Percentiles rank a stretch among this genome's conserved stretches.
Conservation (phyloP, 345 rosid species). For the Reutealis trisperma region DNA sequence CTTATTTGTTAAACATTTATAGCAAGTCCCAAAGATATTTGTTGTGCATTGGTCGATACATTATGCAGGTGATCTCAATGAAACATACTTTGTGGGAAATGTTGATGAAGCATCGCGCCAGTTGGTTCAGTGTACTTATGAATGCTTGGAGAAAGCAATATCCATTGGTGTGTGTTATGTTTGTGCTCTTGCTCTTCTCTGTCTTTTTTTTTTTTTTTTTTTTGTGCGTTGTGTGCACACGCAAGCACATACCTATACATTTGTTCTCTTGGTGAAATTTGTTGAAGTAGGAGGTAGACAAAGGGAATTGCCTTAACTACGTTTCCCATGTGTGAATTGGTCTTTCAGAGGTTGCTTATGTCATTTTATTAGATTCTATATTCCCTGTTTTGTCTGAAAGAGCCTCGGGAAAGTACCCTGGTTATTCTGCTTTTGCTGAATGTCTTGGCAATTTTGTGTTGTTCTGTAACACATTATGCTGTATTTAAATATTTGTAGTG, state of each 20-base stretch:
- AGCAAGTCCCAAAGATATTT: neutral
- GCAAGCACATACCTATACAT: neutral
- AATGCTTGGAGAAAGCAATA: conserved; percentile 94
- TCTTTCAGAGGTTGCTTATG: neutral
- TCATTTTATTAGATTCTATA: neutral
- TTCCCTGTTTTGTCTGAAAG: neutral
- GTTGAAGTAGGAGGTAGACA: neutral
- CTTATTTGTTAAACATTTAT: neutral
- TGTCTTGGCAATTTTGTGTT: neutral
- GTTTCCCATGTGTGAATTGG: neutral
- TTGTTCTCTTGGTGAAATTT: neutral
- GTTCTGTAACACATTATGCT: too few species aligned
- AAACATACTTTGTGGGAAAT: conserved; percentile 94
- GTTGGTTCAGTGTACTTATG: conserved; percentile 81
- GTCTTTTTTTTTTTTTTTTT: too few species aligned
- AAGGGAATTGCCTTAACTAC: neutral
- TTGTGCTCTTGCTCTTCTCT: neutral
- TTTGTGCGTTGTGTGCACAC: too few species aligned
- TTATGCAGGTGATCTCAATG: conserved; percentile 86
- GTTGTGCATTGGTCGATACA: conserved; percentile 6
- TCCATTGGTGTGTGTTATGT: conserved; percentile 54
- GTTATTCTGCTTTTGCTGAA: neutral
- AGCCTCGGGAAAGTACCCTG: neutral
- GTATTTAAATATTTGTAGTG: too few species aligned
- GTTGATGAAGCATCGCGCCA: conserved; percentile 86